Evolutionary conservation across 148 eudicot species (phyloP).

Genomic region (Chenopodium suecicum): DNA sequence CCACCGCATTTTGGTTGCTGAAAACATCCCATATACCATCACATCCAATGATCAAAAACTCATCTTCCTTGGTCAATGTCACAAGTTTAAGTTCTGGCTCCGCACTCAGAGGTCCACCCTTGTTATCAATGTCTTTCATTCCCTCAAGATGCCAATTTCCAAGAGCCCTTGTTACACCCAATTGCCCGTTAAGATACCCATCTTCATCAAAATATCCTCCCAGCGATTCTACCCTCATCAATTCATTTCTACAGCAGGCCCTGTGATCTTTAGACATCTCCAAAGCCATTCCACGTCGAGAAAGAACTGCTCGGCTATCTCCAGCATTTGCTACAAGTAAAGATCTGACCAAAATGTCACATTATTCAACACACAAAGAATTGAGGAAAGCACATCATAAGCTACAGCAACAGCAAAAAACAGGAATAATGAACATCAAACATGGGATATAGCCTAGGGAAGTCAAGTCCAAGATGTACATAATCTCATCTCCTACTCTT

Average conservation of each 20-base stretch:
- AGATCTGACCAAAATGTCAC: slow-evolving; percentile 58
- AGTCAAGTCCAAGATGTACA: background rate
- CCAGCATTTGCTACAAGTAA: slow-evolving; percentile 97
- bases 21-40: slow-evolving; percentile 94
- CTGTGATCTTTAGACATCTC: slow-evolving; percentile 91
- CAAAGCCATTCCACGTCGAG: slow-evolving; percentile 66
- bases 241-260: slow-evolving; percentile 67
- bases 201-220: slow-evolving; percentile 79
- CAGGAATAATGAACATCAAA: background rate
- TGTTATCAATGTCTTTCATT: slow-evolving; percentile 48
- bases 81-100: slow-evolving; percentile 77
- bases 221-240: slow-evolving; percentile 69
- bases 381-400: background rate
- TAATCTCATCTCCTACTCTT: background rate
- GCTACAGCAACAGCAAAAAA: background rate
- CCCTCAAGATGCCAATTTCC: slow-evolving; percentile 94
- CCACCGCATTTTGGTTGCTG: slow-evolving; percentile 88
- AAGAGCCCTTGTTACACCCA: slow-evolving; percentile 83
- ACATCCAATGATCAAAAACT: slow-evolving; percentile 75
- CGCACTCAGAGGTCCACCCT: slow-evolving; percentile 70
- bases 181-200: slow-evolving; percentile 83
- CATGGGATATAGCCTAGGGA: background rate
- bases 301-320: slow-evolving; percentile 89
- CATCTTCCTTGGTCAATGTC: slow-evolving; percentile 72
- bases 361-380: slow-evolving; percentile 23